Evolutionary conservation across 2,329 filamentous ascomycete genomes (phyloP), one percentile per base, ranked within the genome.

Genomic region (Diaporthe citri): DNA sequence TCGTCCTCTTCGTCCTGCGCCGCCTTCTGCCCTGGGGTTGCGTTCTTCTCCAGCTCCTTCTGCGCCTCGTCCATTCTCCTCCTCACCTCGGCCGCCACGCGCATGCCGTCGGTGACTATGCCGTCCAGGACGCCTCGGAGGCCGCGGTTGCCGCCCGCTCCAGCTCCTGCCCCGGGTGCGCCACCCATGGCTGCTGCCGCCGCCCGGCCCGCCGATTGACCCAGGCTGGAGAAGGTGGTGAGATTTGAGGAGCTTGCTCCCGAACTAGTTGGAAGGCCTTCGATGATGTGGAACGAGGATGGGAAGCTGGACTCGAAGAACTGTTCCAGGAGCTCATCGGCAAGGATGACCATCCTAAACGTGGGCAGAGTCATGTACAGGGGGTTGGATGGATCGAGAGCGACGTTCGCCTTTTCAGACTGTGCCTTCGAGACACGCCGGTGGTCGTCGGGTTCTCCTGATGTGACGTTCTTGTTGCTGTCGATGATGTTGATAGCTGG

Each of bases 281-380:
- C 94, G 34, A 94, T 92, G 62, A 98, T 92, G 80, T 94, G 95
- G 90, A 99, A 97, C 1, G 95, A 98, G 70, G 94, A 92, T 0
- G 96, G 95, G 85, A 98, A 98, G 55, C 95, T 97, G 0, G 95
- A 94, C 85, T 99, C 97, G 82, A 99, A 99, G 85, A 99, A 99
- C 79, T 97, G 94, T 81, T 99, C 96, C 8, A 99, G 90, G 0
- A 97, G 90, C 83, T 99, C 97, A 81, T 99, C 97, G 57, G 97
- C 97, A 10, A 99, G 91, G 13, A 99, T 94, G 4, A 99, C 95
- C 97, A 99, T 99, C 78, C 97, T 93, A 89, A 99, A 99, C 0
- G 97, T 99, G 1, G 97, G 97, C 1, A 99, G 89, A 0, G 97
- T 98, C 81, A 99, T 98, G 82, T 98, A 94, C 0, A 99, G 89